A percentile compares a stretch with the other conserved stretches of the same genome.
Evolutionary conservation across 176 grass and related monocot species (phyloP).

Genomic region (Oryza officinalis): DNA sequence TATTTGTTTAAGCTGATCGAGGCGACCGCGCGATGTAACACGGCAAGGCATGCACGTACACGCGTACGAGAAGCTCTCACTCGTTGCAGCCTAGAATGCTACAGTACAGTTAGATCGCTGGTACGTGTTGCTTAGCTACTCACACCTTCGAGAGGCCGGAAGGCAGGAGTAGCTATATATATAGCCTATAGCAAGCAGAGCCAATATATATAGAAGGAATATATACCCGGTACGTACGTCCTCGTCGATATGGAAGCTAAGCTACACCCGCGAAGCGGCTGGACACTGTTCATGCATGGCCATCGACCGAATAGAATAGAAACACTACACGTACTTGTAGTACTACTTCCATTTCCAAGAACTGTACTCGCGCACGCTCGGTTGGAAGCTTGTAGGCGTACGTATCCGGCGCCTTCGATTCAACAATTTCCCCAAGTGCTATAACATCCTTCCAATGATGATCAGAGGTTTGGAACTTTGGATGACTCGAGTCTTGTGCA

Average conservation of each 20-base stretch:
- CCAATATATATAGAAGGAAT: slow-evolving; percentile 26
- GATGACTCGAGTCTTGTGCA: neutral
- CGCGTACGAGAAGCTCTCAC: neutral
- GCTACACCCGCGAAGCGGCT: slow-evolving; percentile 25
- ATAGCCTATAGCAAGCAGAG: neutral
- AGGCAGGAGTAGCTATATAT: neutral
- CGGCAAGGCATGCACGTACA: neutral
- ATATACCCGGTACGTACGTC: neutral
- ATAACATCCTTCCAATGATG: neutral
- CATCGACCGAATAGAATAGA: slow-evolving; percentile 30
- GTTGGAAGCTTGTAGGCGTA: slow-evolving; percentile 7
- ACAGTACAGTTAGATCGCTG: neutral
- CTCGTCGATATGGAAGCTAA: neutral
- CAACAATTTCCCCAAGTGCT: neutral
- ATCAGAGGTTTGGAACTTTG: neutral
- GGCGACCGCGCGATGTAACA: neutral
- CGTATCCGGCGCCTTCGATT: neutral
- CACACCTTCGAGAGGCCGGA: neutral
- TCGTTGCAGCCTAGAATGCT: neutral
- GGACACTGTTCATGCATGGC: slow-evolving; percentile 19
- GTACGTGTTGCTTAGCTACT: neutral
- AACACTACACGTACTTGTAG: slow-evolving; percentile 16
- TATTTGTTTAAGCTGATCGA: neutral
- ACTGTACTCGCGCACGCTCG: slow-evolving; percentile 29
- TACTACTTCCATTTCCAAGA: slow-evolving; percentile 41